phyloP scores from a whole-genome alignment of 2,329 filamentous ascomycete species.

The Aureobasidium sp. region DNA sequence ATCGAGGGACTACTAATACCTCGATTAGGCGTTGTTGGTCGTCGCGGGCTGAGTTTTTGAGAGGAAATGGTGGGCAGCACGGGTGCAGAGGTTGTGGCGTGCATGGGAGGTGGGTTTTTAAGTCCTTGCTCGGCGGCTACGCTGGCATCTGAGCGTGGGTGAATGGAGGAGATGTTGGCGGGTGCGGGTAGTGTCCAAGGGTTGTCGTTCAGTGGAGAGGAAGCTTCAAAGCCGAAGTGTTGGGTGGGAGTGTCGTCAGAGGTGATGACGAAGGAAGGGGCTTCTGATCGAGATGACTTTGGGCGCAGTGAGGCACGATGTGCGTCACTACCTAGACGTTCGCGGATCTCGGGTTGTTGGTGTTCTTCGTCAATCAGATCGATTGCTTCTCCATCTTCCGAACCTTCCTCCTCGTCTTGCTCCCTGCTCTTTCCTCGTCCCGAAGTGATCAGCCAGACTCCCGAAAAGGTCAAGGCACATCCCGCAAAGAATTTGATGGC shows the following conservation, averaged over 20 bases:
- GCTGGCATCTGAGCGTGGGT: conserved; percentile 20
- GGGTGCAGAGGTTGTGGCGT: conserved; percentile 30
- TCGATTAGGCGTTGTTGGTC: conserved; percentile 19
- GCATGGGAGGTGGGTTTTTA: conserved; percentile 22
- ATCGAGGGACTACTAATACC: conserved; percentile 20
- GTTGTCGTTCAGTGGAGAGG: conserved; percentile 4
- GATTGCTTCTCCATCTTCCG: conserved; percentile 35
- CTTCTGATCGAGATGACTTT: conserved; percentile 14
- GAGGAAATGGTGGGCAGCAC: conserved; percentile 21
- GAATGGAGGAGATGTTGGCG: conserved; percentile 25
- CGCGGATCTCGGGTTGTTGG: conserved; percentile 21
- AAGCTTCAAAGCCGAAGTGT: conserved; percentile 9
- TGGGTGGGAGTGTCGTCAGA: conserved; percentile 13
- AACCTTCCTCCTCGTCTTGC: conserved; percentile 36
- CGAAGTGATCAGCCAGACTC: conserved; percentile 95
- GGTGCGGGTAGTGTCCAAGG: conserved; percentile 15
- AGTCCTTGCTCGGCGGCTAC: conserved; percentile 18
- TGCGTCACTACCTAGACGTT: conserved; percentile 17
- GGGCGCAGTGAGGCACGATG: not conserved
- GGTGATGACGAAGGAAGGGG: conserved; percentile 20
- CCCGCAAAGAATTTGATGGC: conserved; percentile 82
- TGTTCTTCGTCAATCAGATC: conserved; percentile 34
- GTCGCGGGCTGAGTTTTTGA: not conserved
- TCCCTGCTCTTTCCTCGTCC: conserved; percentile 57
- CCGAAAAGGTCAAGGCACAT: conserved; percentile 85